Percentiles rank a stretch among this genome's conserved stretches.
Conservation (phyloP, 2,329 filamentous ascomycete species). For the Ophiosphaerella narmari region DNA sequence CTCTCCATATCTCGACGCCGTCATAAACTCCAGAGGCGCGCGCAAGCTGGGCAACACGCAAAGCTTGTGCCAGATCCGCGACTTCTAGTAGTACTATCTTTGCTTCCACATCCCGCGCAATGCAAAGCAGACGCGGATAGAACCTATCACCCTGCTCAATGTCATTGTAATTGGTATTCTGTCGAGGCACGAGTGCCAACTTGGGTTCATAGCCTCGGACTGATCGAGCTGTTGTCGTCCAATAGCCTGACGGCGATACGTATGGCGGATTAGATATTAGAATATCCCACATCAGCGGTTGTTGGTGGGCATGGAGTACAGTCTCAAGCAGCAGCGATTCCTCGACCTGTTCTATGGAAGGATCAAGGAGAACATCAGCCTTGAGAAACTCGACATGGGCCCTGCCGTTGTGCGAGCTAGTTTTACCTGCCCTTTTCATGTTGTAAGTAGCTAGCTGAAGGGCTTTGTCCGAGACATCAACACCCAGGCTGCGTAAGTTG, state of each 20-base stretch:
- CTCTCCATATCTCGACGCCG: constrained; percentile 71
- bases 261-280: constrained; percentile 92
- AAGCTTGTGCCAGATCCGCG: constrained; percentile 70
- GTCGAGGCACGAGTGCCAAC: constrained; percentile 68
- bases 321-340: constrained; percentile 17
- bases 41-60: constrained; percentile 61
- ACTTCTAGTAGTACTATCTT: constrained; percentile 71
- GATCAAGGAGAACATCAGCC: constrained; percentile 53
- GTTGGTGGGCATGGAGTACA: constrained; percentile 15
- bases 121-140: constrained; percentile 66
- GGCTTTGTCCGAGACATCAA: constrained; percentile 74
- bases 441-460: constrained; percentile 70
- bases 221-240: constrained; percentile 67
- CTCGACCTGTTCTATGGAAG: constrained; percentile 51
- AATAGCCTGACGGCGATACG: constrained; percentile 69
- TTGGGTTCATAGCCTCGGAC: constrained; percentile 83
- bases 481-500: constrained; percentile 62
- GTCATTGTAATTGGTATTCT: constrained; percentile 16
- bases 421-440: constrained; percentile 47
- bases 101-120: constrained; percentile 57
- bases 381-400: constrained; percentile 52
- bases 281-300: constrained; percentile 57
- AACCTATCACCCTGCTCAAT: constrained; percentile 60
- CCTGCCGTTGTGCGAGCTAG: not conserved
- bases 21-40: constrained; percentile 33